Evolutionary conservation across 1,284 basidiomycete species (phyloP).

Genomic region (Inonotus obliquus): DNA sequence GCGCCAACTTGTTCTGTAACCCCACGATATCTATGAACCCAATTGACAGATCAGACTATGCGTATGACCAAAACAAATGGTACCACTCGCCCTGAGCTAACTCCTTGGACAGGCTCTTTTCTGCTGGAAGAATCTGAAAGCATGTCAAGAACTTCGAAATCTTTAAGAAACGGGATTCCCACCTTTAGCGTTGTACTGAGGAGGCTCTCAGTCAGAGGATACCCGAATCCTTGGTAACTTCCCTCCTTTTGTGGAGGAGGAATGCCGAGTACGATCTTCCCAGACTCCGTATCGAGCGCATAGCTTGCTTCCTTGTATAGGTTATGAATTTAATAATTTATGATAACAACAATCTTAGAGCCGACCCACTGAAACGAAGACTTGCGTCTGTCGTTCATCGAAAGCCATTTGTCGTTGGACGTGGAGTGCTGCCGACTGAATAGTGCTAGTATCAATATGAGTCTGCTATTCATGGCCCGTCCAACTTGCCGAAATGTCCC

Average conservation of each 20-base stretch:
- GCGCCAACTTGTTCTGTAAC: conserved; percentile 25
- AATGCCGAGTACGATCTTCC: conserved; percentile 41
- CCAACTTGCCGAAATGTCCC: conserved; percentile 37
- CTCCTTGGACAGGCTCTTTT: conserved; percentile 30
- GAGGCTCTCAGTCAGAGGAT: conserved; percentile 40
- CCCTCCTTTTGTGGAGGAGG: conserved; percentile 36
- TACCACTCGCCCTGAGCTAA: neutral
- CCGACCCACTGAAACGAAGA: conserved; percentile 42
- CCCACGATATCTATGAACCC: neutral
- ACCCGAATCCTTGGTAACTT: conserved; percentile 37
- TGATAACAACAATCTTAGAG: neutral
- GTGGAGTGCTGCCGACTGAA: conserved; percentile 35
- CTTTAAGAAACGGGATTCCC: neutral
- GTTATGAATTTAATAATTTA: neutral
- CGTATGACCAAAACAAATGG: neutral
- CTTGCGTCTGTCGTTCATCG: conserved; percentile 40
- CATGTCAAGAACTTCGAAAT: neutral
- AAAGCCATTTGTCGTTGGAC: conserved; percentile 42
- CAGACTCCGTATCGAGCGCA: conserved; percentile 39
- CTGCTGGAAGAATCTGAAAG: neutral
- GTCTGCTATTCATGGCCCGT: neutral
- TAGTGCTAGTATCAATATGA: neutral
- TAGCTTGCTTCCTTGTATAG: conserved; percentile 37
- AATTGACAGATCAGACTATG: neutral
- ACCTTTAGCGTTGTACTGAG: conserved; percentile 35